phyloP scores from a whole-genome alignment of 1,284 basidiomycete genomes.

The Apiotrichum brassicae region DNA sequence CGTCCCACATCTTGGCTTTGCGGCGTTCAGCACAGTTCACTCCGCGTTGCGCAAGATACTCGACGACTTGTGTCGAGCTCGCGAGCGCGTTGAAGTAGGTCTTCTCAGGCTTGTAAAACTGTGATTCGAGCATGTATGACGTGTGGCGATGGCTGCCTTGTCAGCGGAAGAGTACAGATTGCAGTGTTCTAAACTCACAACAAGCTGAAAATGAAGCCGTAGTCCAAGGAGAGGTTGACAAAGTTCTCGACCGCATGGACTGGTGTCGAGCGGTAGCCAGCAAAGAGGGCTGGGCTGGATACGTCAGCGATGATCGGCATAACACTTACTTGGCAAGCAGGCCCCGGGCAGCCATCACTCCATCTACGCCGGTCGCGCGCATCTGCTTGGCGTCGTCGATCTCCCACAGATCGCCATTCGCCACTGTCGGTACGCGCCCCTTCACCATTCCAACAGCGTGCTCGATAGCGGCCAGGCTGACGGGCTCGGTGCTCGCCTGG shows the following conservation, averaged over 20 bases:
- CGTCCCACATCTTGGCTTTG: constrained; percentile 32
- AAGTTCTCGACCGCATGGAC: constrained; percentile 51
- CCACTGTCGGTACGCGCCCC: constrained; percentile 53
- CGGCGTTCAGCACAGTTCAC: constrained; percentile 23
- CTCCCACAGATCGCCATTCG: constrained; percentile 56
- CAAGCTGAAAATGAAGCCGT: constrained; percentile 52
- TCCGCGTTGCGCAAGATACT: constrained; percentile 49
- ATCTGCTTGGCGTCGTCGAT: constrained; percentile 49
- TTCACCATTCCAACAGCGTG: constrained; percentile 53
- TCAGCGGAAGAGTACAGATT: constrained; percentile 1
- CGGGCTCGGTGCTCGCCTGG: constrained; percentile 53
- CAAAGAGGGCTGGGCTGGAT: constrained; percentile 51
- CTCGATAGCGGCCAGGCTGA: constrained; percentile 50
- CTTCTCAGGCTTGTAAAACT: constrained; percentile 49
- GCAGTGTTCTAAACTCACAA: constrained; percentile 39
- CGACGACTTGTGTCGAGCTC: constrained; percentile 49
- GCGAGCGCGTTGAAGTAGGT: constrained; percentile 52
- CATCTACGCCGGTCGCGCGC: constrained; percentile 51
- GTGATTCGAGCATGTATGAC: constrained; percentile 55
- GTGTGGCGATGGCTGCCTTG: constrained; percentile 48
- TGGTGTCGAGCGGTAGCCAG: constrained; percentile 52
- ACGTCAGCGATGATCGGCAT: neutral
- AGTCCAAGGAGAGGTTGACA: constrained; percentile 48
- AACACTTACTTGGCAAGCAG: constrained; percentile 55
- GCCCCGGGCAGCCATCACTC: constrained; percentile 57